Base-by-base conservation (phyloP, 2,329 filamentous ascomycete genomes). In the Thyridium curvatum region DNA sequence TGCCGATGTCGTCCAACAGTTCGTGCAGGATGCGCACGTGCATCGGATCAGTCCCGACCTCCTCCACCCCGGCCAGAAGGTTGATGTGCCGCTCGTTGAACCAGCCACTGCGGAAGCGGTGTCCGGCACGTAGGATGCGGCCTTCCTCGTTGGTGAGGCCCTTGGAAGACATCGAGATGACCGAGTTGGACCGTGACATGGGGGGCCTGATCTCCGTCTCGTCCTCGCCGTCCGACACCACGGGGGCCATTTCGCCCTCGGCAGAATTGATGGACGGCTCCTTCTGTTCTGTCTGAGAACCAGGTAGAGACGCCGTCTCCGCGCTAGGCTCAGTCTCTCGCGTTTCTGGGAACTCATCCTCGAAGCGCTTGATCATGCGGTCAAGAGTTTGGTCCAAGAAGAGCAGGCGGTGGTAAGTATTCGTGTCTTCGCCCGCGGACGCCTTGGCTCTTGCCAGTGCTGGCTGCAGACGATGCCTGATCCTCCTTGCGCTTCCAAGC, bases 291-390 rank as follows among this genome's bases (percentile, higher is more conserved):
- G 44, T 48, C 40, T 50, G 51, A 32, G 36, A 41, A 32, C 52
- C 51, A 2, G 52, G 47, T 7, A 46, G 35, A n/a, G 50, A 47
- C n/a, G 51, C 41, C 2, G 54, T 56, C 4, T 52, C 44, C 15
- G 52, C 53, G 29, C 55, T 52, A 36, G 59, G 54, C 9, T 46
- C 47, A 12, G 52, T 51, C 40, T 68, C 68, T 29, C 87, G 80
- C 1, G 86, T 94, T 55, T 97, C 91, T 0, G 93, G 93, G 52
- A 89, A 97, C 60, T 97, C 91, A 56, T 94, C 86, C 59, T 97
- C 93, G 56, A 97, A 98, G 18, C 93, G 84, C 56, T 87, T 82
- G 54, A 97, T 97, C 65, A 97, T 96, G 48, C 84, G 83, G 52
- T 89, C 76, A 9, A 98, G 72, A 0, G 93, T 97, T 44, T 84